Evolutionary conservation across 2,329 filamentous ascomycete genomes (phyloP).

Genomic region (Penicillium griseofulvum): DNA sequence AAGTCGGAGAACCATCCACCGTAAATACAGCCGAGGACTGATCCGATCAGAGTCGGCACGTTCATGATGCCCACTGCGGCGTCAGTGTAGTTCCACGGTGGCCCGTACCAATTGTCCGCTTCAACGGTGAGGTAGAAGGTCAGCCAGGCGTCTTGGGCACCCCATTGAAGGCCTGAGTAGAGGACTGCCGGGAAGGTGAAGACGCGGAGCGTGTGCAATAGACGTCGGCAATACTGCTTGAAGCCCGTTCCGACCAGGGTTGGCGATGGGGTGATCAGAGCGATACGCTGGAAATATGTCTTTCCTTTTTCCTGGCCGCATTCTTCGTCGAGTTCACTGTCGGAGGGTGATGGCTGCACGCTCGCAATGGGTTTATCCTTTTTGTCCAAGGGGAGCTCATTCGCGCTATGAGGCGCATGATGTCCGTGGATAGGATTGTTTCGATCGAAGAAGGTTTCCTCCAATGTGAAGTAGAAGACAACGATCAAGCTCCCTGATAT

Average conservation of each 20-base stretch:
- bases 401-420: conserved; percentile 1
- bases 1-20: conserved; percentile 58
- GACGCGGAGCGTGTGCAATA: conserved; percentile 57
- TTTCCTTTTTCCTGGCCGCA: conserved; percentile 36
- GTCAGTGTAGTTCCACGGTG: conserved; percentile 56
- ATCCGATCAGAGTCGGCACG: conserved; percentile 48
- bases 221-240: conserved; percentile 53
- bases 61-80: conserved; percentile 58
- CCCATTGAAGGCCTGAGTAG: conserved; percentile 59
- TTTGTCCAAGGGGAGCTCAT: background rate
- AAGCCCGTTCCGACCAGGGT: conserved; percentile 55
- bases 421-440: conserved; percentile 11
- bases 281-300: conserved; percentile 56
- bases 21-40: conserved; percentile 56
- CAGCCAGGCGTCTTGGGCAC: conserved; percentile 59
- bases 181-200: conserved; percentile 59
- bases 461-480: conserved; percentile 52
- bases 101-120: conserved; percentile 55
- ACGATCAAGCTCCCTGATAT: conserved; percentile 50
- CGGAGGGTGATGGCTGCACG: background rate
- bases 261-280: conserved; percentile 55
- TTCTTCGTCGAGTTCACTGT: conserved; percentile 11
- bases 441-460: conserved; percentile 48
- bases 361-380: conserved; percentile 3
- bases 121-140: conserved; percentile 60